Conservation (phyloP, 2,329 filamentous ascomycete species). For the Colletotrichum sp. region DNA sequence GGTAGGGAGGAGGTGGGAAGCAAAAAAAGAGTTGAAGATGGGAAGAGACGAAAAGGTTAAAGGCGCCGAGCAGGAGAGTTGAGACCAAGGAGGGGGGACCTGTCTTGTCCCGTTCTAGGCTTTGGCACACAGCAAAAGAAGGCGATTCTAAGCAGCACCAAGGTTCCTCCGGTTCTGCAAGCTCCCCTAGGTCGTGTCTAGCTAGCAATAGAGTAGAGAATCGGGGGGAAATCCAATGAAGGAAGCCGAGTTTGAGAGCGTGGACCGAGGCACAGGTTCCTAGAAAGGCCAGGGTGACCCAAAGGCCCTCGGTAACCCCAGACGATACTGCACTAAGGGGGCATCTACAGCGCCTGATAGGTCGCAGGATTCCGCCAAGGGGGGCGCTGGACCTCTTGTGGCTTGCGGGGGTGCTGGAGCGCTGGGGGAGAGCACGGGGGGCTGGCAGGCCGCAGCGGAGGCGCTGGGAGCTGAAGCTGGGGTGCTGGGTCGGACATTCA, state of each 20-base stretch:
- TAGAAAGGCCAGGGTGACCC: slow-evolving; percentile 2
- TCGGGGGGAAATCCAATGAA: slow-evolving; percentile 5
- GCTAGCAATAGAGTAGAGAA: background rate
- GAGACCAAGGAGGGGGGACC: background rate
- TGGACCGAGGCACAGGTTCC: slow-evolving; percentile 20
- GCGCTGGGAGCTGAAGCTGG: slow-evolving; percentile 7
- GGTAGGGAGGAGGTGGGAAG: background rate
- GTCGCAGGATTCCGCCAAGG: background rate
- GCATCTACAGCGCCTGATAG: slow-evolving; percentile 3
- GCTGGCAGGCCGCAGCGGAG: background rate
- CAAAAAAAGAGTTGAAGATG: background rate
- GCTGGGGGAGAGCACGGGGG: background rate
- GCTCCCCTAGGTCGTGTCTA: background rate
- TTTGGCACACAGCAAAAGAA: background rate
- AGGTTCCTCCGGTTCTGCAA: background rate
- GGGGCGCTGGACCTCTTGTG: background rate
- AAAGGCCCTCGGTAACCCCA: slow-evolving; percentile 21
- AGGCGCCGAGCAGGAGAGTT: background rate
- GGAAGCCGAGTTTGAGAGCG: slow-evolving; percentile 8
- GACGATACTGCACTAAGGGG: slow-evolving; percentile 1
- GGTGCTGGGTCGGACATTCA: slow-evolving; percentile 14
- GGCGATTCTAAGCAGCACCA: background rate
- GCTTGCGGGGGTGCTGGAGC: slow-evolving; percentile 11
- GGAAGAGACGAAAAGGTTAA: background rate
- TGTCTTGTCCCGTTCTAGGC: background rate